Evolutionary conservation across 2,329 filamentous ascomycete genomes (phyloP).

Genomic region (Penicillium sp.): DNA sequence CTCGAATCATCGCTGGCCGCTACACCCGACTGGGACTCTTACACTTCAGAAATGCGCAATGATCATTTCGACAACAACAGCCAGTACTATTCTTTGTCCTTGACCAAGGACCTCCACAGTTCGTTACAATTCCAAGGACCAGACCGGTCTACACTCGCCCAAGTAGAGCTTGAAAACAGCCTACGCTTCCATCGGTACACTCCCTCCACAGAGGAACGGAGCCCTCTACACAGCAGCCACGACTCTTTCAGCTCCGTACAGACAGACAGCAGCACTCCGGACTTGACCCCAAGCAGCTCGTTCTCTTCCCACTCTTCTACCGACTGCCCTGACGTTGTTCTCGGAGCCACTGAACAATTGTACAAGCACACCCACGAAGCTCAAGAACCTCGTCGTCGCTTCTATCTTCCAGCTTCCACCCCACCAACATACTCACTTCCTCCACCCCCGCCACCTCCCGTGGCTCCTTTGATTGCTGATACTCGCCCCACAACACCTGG

Average conservation of each 20-base stretch:
- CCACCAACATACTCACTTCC: constrained; percentile 24
- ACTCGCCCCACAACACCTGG: constrained; percentile 22
- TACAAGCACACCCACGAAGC: constrained; percentile 26
- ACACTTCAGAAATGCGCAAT: constrained; percentile 32
- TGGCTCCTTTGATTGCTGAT: constrained; percentile 26
- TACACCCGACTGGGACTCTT: constrained; percentile 28
- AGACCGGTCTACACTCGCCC: constrained; percentile 34
- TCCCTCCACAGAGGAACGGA: constrained; percentile 23
- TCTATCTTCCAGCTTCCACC: constrained; percentile 29
- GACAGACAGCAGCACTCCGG: constrained; percentile 35
- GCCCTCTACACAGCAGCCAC: constrained; percentile 32
- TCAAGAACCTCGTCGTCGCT: constrained; percentile 20
- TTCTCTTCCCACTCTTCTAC: constrained; percentile 41
- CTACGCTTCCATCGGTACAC: constrained; percentile 31
- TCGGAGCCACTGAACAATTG: constrained; percentile 32
- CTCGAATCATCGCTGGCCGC: constrained; percentile 38
- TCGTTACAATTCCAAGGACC: constrained; percentile 17
- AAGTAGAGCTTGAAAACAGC: constrained; percentile 34
- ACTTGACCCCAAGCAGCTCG: constrained; percentile 42
- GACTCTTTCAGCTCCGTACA: constrained; percentile 37
- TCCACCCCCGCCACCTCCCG: constrained; percentile 23
- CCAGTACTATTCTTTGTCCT: constrained; percentile 35
- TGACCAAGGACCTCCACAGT: constrained; percentile 23
- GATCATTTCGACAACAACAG: constrained; percentile 32
- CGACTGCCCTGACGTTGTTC: constrained; percentile 29